These are phyloP conservation scores for Urtica urens DNA, from an alignment of 306 rosid species.

Conservation along the genomic window DNA sequence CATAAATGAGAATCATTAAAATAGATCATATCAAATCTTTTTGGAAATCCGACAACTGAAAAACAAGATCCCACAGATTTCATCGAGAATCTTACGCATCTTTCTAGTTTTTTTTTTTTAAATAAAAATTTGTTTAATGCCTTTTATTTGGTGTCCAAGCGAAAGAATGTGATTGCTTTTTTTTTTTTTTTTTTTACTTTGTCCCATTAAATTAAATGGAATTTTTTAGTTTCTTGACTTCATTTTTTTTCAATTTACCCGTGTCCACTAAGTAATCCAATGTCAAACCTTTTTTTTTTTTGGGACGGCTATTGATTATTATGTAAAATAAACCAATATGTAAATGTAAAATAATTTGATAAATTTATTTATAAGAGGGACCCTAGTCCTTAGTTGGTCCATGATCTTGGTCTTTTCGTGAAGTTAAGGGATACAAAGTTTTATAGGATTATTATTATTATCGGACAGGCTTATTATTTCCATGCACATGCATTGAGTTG, in stretches of 20 bases:
- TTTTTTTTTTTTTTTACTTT: background rate
- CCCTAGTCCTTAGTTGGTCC: too few species aligned
- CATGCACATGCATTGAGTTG: constrained; percentile 6
- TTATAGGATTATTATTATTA: constrained; percentile 11
- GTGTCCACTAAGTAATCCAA: too few species aligned
- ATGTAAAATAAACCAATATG: background rate
- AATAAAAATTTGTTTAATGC: background rate
- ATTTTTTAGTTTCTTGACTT: constrained; percentile 1
- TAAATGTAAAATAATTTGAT: too few species aligned
- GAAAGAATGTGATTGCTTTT: constrained; percentile 29
- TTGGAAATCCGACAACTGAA: constrained; percentile 66
- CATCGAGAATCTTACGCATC: constrained; percentile 55
- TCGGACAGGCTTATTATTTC: constrained; percentile 20
- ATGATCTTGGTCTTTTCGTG: background rate
- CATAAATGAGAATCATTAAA: constrained; percentile 26
- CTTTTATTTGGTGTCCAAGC: constrained; percentile 35
- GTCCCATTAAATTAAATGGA: background rate
- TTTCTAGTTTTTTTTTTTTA: constrained; percentile 43
- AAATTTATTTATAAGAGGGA: too few species aligned
- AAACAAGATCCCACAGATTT: constrained; percentile 70
- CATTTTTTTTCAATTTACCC: constrained; percentile 7
- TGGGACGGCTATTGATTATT: background rate
- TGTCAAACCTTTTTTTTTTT: background rate
- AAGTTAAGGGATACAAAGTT: background rate
- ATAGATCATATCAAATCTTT: constrained; percentile 28